These are phyloP conservation scores for Clonostachys byssicola DNA, from an alignment of 2,329 filamentous ascomycete species.

Conservation along the genomic window DNA sequence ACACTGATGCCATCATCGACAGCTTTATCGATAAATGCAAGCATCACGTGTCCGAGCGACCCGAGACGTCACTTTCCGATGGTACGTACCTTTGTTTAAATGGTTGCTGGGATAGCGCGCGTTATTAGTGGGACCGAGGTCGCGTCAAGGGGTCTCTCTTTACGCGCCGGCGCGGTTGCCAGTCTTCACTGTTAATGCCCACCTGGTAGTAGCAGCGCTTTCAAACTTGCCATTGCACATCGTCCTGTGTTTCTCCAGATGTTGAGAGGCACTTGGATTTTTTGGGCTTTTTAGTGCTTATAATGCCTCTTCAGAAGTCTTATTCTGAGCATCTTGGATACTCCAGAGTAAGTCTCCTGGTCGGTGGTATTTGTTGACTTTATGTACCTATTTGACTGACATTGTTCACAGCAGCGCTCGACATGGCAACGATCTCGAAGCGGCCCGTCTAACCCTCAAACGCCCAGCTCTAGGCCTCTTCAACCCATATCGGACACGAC, in stretches of 20 bases:
- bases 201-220: too few species aligned
- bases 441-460: conserved; percentile 33
- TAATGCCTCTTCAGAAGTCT: conserved; percentile 32
- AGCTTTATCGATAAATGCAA: too few species aligned
- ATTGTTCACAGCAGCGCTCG: conserved; percentile 24
- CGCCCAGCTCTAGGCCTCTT: conserved; percentile 28
- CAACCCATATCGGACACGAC: conserved; percentile 52
- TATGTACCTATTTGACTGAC: conserved; percentile 2
- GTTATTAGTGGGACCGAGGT: too few species aligned
- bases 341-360: conserved; percentile 19
- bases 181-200: too few species aligned
- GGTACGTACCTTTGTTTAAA: too few species aligned
- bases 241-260: background rate
- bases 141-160: too few species aligned
- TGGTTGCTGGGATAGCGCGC: too few species aligned
- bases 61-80: too few species aligned
- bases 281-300: background rate
- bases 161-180: too few species aligned
- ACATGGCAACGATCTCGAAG: conserved; percentile 53
- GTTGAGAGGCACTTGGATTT: too few species aligned
- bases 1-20: too few species aligned
- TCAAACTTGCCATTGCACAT: background rate
- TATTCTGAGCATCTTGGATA: conserved; percentile 27
- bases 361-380: background rate
- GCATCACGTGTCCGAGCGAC: too few species aligned